phyloP scores from a whole-genome alignment of 192 early-diverging fungal species.

The Jimgerdemannia flammicorona region DNA sequence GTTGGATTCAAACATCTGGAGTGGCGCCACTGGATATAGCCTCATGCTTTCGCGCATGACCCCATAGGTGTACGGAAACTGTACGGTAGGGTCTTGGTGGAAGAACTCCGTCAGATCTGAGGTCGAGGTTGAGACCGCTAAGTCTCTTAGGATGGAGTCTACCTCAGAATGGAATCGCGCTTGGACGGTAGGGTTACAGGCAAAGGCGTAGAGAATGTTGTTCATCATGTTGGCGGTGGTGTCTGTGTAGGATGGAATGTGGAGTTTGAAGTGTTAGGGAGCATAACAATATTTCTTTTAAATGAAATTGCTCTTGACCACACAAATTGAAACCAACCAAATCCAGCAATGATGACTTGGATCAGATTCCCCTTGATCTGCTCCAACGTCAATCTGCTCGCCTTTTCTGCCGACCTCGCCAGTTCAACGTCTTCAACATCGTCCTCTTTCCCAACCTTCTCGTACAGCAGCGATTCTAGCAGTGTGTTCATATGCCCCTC shows the following conservation, averaged over 20 bases:
- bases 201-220: not conserved
- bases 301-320: not conserved
- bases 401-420: not conserved
- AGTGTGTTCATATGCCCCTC: conserved; percentile 10
- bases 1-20: not conserved
- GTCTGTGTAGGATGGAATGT: not conserved
- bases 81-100: not conserved
- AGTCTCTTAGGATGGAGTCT: not conserved
- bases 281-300: no score
- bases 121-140: not conserved
- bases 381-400: conserved; percentile 9
- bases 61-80: conserved; percentile 7
- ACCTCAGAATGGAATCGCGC: conserved; percentile 5
- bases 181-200: conserved; percentile 3
- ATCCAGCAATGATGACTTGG: conserved; percentile 8
- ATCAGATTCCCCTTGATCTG: conserved; percentile 7
- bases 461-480: conserved; percentile 12
- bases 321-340: conserved; percentile 2
- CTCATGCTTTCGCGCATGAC: conserved; percentile 3
- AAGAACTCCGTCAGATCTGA: not conserved
- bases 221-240: conserved; percentile 12
- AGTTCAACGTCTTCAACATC: not conserved
- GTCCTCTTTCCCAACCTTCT: not conserved
- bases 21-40: not conserved
- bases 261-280: not conserved